Evolutionary conservation across 768 basidiomycete genomes (phyloP).

Genomic region (Rubroboletus pulcherrimus): DNA sequence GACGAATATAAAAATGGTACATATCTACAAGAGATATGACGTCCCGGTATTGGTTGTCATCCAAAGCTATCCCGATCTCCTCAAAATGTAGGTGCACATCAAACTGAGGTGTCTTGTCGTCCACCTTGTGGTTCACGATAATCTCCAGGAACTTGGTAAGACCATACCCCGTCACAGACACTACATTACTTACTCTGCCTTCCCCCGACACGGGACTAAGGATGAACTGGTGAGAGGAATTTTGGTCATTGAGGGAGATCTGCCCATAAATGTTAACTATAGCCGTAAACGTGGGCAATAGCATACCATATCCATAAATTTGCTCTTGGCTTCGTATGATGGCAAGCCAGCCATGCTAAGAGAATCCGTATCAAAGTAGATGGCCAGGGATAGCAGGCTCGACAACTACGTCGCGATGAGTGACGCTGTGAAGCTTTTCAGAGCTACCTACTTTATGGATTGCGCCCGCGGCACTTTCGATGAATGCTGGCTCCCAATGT

Average conservation of each 20-base stretch:
- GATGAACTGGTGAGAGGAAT: conserved; percentile 77
- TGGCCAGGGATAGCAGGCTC: conserved; percentile 77
- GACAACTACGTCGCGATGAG: conserved; percentile 55
- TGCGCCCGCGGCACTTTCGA: conserved; percentile 80
- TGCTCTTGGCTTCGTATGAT: conserved; percentile 60
- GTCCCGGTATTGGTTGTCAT: conserved; percentile 93
- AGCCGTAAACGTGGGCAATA: not conserved
- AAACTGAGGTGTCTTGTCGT: conserved; percentile 73
- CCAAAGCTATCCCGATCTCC: conserved; percentile 88
- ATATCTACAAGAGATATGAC: conserved; percentile 90
- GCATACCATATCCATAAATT: conserved; percentile 69
- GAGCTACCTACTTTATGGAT: conserved; percentile 73
- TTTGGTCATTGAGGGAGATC: conserved; percentile 49
- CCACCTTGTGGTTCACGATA: conserved; percentile 75
- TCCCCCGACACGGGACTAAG: conserved; percentile 94
- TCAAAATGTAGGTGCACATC: conserved; percentile 87
- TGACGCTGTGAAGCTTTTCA: not conserved
- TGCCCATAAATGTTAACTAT: conserved; percentile 20
- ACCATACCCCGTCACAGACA: not conserved
- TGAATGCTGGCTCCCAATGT: conserved; percentile 86
- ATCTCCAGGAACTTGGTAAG: conserved; percentile 43
- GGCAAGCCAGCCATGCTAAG: conserved; percentile 68
- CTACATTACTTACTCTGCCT: conserved; percentile 60
- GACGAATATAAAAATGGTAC: conserved; percentile 92
- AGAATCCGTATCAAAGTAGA: conserved; percentile 95